Evolutionary conservation across 73 alveolate species (phyloP).

Genomic region (Symbiodinium pilosum): DNA sequence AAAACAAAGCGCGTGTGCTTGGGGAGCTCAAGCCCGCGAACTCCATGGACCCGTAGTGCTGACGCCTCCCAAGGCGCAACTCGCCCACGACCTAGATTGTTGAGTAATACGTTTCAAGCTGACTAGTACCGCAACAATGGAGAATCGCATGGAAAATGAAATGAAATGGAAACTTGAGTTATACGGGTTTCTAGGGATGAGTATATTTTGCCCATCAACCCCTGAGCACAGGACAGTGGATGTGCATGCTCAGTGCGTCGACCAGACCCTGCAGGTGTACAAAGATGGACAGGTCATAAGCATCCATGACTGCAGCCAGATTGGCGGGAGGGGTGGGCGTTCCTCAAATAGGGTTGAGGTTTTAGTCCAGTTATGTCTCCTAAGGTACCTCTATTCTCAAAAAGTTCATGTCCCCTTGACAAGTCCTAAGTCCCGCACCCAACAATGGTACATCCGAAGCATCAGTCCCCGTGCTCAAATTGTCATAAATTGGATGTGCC

Average conservation of each 20-base stretch:
- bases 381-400: not conserved
- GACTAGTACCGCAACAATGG: too few species aligned
- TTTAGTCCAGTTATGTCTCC: too few species aligned
- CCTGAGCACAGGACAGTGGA: constrained; percentile 30
- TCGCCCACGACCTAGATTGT: too few species aligned
- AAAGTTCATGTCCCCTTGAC: not conserved
- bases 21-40: too few species aligned
- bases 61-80: too few species aligned
- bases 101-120: too few species aligned
- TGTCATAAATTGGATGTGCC: not conserved
- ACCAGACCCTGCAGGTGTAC: constrained; percentile 18
- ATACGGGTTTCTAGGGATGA: not conserved
- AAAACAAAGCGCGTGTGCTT: too few species aligned
- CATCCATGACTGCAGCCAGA: constrained; percentile 1
- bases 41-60: too few species aligned
- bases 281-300: constrained; percentile 29
- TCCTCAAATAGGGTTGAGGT: not conserved
- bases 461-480: not conserved
- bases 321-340: not conserved
- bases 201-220: not conserved
- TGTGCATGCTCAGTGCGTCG: constrained; percentile 45
- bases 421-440: too few species aligned
- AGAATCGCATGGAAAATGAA: too few species aligned
- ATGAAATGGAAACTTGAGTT: too few species aligned
- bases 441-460: not conserved